A percentile compares a stretch with the other conserved stretches of the same genome.
Conservation (phyloP, 345 rosid species). For the Hibiscus tridactylites region DNA sequence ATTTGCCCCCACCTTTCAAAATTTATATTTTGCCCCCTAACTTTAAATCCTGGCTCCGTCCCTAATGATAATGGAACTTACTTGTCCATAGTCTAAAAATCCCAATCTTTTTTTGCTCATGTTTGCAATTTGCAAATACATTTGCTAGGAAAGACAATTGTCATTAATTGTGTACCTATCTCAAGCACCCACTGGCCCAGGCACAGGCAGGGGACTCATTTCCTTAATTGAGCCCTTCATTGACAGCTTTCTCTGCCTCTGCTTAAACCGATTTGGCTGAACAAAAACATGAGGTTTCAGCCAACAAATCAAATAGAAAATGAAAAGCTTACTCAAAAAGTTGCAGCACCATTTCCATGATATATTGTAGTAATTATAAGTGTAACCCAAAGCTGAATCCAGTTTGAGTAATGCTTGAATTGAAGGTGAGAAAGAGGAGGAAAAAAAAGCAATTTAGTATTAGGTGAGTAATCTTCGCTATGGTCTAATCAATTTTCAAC, state of each 20-base stretch:
- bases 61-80: no score
- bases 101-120: no score
- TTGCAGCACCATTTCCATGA: no score
- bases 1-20: no score
- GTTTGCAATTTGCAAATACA: no score
- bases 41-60: no score
- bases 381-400: neutral
- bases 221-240: neutral
- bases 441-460: neutral
- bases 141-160: neutral
- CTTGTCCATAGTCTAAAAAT: no score
- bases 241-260: neutral
- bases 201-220: neutral
- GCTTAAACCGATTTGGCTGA: neutral
- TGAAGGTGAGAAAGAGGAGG: neutral
- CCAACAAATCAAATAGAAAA: neutral
- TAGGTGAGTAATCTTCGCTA: conserved; percentile 1
- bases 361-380: no score
- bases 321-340: no score
- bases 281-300: neutral
- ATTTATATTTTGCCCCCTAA: no score
- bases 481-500: neutral
- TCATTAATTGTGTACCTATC: neutral
- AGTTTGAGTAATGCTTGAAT: neutral
- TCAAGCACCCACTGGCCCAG: neutral